Percentiles rank a stretch among this genome's conserved stretches.
Conservation (phyloP, 2,329 filamentous ascomycete genomes). For the Trichophyton schoenleinii region DNA sequence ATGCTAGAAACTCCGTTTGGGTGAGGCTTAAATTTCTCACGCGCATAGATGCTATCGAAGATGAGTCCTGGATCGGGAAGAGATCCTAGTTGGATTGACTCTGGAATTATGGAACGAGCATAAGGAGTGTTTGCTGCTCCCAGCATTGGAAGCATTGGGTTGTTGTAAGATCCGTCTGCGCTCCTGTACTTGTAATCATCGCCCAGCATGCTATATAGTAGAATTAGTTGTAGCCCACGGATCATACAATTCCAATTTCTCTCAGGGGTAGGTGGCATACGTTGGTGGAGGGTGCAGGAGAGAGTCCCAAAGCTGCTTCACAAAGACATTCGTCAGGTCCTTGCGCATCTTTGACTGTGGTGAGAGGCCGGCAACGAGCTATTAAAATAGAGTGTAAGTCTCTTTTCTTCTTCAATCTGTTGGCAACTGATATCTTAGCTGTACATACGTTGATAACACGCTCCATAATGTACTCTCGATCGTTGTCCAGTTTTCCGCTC, state of each 20-base stretch:
- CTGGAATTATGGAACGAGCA: constrained; percentile 16
- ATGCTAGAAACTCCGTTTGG: constrained; percentile 35
- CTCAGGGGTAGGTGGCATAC: constrained; percentile 31
- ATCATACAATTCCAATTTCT: constrained; percentile 11
- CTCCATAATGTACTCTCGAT: constrained; percentile 69
- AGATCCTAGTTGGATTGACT: constrained; percentile 14
- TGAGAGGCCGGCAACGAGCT: constrained; percentile 54
- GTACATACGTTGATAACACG: constrained; percentile 46
- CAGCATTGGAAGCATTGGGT: constrained; percentile 16
- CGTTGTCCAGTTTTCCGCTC: constrained; percentile 53
- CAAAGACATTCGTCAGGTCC: constrained; percentile 53
- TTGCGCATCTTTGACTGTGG: constrained; percentile 48
- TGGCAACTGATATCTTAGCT: not conserved
- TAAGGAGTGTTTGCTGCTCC: constrained; percentile 20
- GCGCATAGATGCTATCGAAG: constrained; percentile 37
- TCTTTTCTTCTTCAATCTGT: not conserved
- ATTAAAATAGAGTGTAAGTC: not conserved
- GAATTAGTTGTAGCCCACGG: constrained; percentile 14
- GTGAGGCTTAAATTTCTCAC: constrained; percentile 27
- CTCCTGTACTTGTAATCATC: constrained; percentile 23
- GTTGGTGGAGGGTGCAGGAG: constrained; percentile 60
- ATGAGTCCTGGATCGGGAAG: constrained; percentile 19
- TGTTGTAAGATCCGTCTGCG: constrained; percentile 21
- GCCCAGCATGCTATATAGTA: constrained; percentile 21
- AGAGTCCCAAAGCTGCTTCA: constrained; percentile 57